Evolutionary conservation across 1,139 yeast genomes (phyloP).

Genomic region (Sugiyamaella castrensis): DNA sequence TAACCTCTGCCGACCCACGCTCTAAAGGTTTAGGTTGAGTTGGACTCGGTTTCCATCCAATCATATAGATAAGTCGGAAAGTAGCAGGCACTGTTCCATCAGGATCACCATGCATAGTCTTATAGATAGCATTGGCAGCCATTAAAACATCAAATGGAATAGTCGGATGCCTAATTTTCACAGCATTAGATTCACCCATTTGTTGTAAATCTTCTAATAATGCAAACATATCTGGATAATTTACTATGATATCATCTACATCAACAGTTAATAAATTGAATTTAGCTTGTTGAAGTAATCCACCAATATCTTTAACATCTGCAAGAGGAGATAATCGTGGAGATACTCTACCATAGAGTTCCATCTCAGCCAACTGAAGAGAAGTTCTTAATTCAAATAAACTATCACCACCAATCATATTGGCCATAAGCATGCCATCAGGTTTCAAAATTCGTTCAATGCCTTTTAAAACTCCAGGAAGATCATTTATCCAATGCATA

Average conservation of each 20-base stretch:
- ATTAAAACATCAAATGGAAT: constrained; percentile 63
- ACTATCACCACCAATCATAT: constrained; percentile 85
- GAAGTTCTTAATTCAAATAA: constrained; percentile 76
- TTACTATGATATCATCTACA: constrained; percentile 78
- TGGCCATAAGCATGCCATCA: constrained; percentile 79
- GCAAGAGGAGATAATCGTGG: constrained; percentile 82
- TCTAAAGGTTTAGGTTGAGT: constrained; percentile 68
- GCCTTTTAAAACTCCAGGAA: constrained; percentile 59
- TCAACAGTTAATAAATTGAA: constrained; percentile 80
- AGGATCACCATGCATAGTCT: constrained; percentile 63
- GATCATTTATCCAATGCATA: constrained; percentile 82
- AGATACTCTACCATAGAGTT: constrained; percentile 73
- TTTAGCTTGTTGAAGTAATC: constrained; percentile 68
- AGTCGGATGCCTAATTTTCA: constrained; percentile 52
- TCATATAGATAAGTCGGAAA: constrained; percentile 72
- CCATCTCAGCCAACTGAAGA: constrained; percentile 77
- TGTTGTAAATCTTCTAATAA: constrained; percentile 67
- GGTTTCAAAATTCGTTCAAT: constrained; percentile 66
- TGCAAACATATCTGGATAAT: constrained; percentile 71
- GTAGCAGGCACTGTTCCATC: constrained; percentile 53
- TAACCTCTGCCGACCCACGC: constrained; percentile 68
- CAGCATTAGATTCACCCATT: constrained; percentile 86
- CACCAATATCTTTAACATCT: constrained; percentile 73
- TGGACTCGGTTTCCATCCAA: constrained; percentile 81
- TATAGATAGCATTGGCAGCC: constrained; percentile 76